Conservation (phyloP, 78 protist species). For the Mastigamoeba balamuthi region DNA sequence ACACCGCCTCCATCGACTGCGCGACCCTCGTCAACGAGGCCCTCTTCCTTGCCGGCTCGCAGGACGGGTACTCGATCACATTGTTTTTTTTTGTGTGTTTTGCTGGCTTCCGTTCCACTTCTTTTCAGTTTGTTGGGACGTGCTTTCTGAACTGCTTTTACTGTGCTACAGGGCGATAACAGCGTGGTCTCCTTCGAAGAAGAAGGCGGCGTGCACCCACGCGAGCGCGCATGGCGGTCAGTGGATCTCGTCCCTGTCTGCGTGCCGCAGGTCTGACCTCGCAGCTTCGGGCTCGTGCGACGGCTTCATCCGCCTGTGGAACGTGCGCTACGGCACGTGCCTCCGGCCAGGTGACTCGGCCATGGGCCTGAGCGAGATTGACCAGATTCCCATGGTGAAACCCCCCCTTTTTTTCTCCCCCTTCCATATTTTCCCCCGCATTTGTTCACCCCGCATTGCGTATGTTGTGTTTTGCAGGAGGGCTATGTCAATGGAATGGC, state of each 20-base stretch:
- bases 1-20: conserved; percentile 19
- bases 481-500: conserved; percentile 63
- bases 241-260: conserved; percentile 35
- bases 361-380: not conserved
- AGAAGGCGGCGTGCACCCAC: conserved; percentile 5
- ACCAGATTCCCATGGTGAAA: not conserved
- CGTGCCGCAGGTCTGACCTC: conserved; percentile 16
- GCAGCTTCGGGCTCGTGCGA: conserved; percentile 43
- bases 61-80: conserved; percentile 19
- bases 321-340: not conserved
- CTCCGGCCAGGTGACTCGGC: not conserved
- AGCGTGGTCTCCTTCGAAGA: conserved; percentile 16
- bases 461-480: not conserved
- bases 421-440: too few species aligned
- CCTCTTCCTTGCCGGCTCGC: conserved; percentile 18
- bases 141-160: too few species aligned
- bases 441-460: not conserved
- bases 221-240: conserved; percentile 17
- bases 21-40: conserved; percentile 25
- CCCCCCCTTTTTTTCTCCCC: too few species aligned
- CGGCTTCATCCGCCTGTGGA: conserved; percentile 41
- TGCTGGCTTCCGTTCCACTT: too few species aligned
- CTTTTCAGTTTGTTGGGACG: too few species aligned
- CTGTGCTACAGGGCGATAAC: not conserved
- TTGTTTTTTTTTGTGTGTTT: not conserved